These are phyloP conservation scores for Thalia dealbata DNA, from an alignment of 176 grass and related monocot genomes.

Conservation along the genomic window DNA sequence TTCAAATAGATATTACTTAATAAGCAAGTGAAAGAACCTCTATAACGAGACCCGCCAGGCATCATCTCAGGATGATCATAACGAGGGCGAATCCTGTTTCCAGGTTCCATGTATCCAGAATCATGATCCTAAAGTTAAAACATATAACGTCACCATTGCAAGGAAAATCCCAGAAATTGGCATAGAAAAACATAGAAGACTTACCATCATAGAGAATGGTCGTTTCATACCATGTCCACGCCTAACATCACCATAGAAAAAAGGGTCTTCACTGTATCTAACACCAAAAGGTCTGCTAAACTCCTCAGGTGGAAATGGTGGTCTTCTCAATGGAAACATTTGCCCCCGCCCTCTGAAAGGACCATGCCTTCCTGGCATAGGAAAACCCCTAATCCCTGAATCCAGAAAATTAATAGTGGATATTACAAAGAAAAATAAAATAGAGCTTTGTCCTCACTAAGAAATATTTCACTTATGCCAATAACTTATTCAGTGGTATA, in stretches of 20 bases:
- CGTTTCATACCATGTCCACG: conserved; percentile 32
- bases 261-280: conserved; percentile 24
- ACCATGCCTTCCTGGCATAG: conserved; percentile 27
- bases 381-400: conserved; percentile 27
- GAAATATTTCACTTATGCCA: not conserved
- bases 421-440: not conserved
- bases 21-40: conserved; percentile 22
- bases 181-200: not conserved
- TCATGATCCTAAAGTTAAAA: conserved; percentile 29
- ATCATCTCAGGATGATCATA: conserved; percentile 35
- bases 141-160: not conserved
- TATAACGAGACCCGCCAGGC: conserved; percentile 20
- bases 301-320: conserved; percentile 26
- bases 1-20: not conserved
- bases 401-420: not conserved
- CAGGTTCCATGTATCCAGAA: conserved; percentile 31
- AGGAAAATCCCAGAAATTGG: not conserved
- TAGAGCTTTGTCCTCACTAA: not conserved
- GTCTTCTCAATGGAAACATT: conserved; percentile 31
- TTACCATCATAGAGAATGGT: conserved; percentile 34
- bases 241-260: conserved; percentile 22
- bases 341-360: conserved; percentile 23
- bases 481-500: not conserved
- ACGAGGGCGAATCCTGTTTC: conserved; percentile 25
- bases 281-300: conserved; percentile 28